Conservation (phyloP, 1,284 basidiomycete genomes). For the Marasmius tenuissimus region DNA sequence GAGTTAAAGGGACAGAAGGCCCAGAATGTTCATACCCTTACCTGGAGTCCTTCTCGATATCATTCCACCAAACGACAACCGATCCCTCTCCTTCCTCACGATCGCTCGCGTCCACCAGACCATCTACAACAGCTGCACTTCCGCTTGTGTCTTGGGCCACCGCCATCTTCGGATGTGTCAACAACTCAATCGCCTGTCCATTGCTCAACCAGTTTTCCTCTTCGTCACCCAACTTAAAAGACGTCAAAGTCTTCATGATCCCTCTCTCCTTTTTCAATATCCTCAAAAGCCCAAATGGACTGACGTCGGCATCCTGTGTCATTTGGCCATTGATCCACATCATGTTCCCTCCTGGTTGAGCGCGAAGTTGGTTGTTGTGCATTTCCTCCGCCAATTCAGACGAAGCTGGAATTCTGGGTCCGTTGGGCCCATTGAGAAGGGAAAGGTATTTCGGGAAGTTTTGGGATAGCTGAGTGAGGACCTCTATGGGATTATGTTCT, state of each 20-base stretch:
- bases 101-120: constrained; percentile 87
- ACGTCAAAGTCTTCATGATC: constrained; percentile 61
- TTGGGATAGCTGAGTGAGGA: constrained; percentile 75
- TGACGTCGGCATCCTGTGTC: constrained; percentile 65
- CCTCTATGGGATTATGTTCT: constrained; percentile 48
- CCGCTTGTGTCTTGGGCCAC: constrained; percentile 40
- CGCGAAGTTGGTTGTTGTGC: constrained; percentile 52
- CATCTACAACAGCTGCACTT: constrained; percentile 58
- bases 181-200: constrained; percentile 65
- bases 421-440: constrained; percentile 67
- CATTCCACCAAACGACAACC: constrained; percentile 86
- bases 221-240: constrained; percentile 52
- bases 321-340: constrained; percentile 81
- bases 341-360: constrained; percentile 52
- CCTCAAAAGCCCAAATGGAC: constrained; percentile 69
- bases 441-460: constrained; percentile 85
- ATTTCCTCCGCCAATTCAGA: constrained; percentile 55
- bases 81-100: constrained; percentile 69
- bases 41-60: constrained; percentile 83
- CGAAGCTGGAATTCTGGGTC: constrained; percentile 16
- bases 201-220: constrained; percentile 22
- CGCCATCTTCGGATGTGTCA: constrained; percentile 63
- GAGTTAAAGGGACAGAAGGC: not conserved
- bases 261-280: constrained; percentile 73
- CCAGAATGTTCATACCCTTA: constrained; percentile 29